These are phyloP conservation scores for Rhizophagus clarus DNA, from an alignment of 192 early-diverging fungal genomes.

Conservation along the genomic window DNA sequence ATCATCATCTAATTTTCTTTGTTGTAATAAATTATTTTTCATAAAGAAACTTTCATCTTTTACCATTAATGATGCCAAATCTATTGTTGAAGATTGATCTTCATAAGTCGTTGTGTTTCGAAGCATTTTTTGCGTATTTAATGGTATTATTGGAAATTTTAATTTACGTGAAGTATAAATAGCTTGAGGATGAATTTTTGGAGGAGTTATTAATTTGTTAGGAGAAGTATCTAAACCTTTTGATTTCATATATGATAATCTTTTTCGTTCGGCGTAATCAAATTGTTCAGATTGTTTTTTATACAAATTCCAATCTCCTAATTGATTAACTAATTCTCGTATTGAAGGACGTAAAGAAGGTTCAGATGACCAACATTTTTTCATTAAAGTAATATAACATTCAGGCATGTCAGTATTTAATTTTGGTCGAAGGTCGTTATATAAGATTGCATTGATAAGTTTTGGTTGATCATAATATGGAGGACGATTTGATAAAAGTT, in stretches of 20 bases:
- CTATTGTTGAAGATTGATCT: neutral
- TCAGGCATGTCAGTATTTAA: neutral
- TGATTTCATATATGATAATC: neutral
- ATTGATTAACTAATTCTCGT: neutral
- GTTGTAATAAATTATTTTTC: neutral
- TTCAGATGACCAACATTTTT: conserved; percentile 4
- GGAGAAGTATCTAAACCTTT: conserved; percentile 9
- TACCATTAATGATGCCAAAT: neutral
- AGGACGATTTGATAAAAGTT: neutral
- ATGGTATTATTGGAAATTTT: conserved; percentile 13
- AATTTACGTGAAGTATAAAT: conserved; percentile 14
- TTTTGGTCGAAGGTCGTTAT: neutral
- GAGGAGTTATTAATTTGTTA: neutral
- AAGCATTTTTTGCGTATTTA: neutral
- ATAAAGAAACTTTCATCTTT: neutral
- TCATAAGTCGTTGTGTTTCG: neutral
- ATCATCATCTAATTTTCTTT: neutral
- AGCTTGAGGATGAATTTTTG: conserved; percentile 17
- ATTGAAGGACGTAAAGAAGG: neutral
- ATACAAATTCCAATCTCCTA: conserved; percentile 21
- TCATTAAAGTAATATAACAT: conserved; percentile 19
- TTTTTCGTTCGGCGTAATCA: neutral
- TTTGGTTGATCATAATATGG: conserved; percentile 17
- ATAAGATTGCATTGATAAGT: neutral
- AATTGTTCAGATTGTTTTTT: conserved; percentile 8